Conservation (phyloP, 2,329 filamentous ascomycete genomes). For the Aspergillus pseudoviridinutans region DNA sequence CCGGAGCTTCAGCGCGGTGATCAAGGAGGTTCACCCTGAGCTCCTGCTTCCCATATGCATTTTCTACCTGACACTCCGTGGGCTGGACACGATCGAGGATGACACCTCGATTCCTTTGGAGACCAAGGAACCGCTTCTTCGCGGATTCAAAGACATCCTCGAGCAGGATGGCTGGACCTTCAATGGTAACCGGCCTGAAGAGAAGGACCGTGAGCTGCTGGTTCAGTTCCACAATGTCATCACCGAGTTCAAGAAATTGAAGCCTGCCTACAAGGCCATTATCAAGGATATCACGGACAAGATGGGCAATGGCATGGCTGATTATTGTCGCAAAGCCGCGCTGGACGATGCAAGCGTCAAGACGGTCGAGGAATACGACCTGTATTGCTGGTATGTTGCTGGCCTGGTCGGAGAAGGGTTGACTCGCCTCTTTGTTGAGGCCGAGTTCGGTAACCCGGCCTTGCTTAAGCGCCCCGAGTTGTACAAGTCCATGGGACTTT, state of each 20-base stretch:
- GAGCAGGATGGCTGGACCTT: constrained; percentile 89
- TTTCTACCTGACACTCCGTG: constrained; percentile 90
- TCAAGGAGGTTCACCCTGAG: constrained; percentile 92
- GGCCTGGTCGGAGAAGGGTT: constrained; percentile 94
- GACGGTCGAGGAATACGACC: constrained; percentile 83
- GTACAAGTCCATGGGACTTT: constrained; percentile 94
- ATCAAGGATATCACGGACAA: constrained; percentile 88
- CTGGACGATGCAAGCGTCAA: constrained; percentile 75
- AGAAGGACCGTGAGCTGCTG: constrained; percentile 90
- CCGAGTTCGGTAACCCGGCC: constrained; percentile 78
- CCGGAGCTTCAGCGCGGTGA: constrained; percentile 88
- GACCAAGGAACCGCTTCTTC: constrained; percentile 80
- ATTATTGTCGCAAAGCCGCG: constrained; percentile 83
- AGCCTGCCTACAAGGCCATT: constrained; percentile 76
- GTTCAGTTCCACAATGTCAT: constrained; percentile 89
- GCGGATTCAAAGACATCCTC: constrained; percentile 74
- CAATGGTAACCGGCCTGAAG: constrained; percentile 75
- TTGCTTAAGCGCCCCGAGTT: constrained; percentile 74
- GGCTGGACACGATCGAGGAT: constrained; percentile 97
- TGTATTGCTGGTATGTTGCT: constrained; percentile 98
- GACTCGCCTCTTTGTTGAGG: constrained; percentile 84
- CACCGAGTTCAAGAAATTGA: constrained; percentile 81
- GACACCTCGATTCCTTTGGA: constrained; percentile 86
- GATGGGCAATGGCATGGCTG: constrained; percentile 99
- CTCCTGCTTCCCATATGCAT: constrained; percentile 82